Base-by-base conservation (phyloP, 208 protist genomes). In the Leishmania amazonensis region DNA sequence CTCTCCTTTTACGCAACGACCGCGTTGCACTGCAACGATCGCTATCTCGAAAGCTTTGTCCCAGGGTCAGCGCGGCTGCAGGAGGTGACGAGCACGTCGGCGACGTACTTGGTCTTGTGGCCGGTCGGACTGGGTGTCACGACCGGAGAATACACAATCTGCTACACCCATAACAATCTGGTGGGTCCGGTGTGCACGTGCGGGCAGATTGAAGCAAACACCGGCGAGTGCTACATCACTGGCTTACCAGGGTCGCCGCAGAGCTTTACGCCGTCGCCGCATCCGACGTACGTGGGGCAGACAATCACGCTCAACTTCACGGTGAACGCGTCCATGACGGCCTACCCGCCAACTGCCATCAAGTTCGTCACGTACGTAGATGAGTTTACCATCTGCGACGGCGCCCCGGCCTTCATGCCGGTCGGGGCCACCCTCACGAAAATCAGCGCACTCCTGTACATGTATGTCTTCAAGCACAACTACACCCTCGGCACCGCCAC, bases 261-360 rank as follows among this genome's bases (percentile, higher is more conserved):
- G 62, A 87, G 51, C 68, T 96, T 96, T 81, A 80, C 72, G 24
- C 65, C 84, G 15, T 72, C 75, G 15, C 94, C 92, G 67, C 80
- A 77, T 45, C 93, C 95, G 60, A 94, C 89, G 11, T 98, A 98
- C 83, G 95, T 96, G 28, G 95, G 95, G 2, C 90, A 98, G 87
- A 91, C 83, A 35, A 88, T 98, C 75, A 90, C 86, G 13, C 80
- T 98, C 35, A 81, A 71, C 70, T 80, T 92, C 35, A 62, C 75
- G 19, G 49, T 89, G 35, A 85, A 88, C 47, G 72, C 75, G 9
- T 67, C 78, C 40, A 89, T 94, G 85, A 81, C 78, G 17, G 53
- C 76, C 47, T 92, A 94, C 84, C 90, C 95, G 47, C 85, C 93
- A 21, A 94, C 87, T 0, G 81, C 83, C 1, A 82, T 98, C 31